Percentiles rank a stretch among this genome's conserved stretches.
Evolutionary conservation across 1,284 basidiomycete species (phyloP).

Genomic region (Cryptococcus sp.): DNA sequence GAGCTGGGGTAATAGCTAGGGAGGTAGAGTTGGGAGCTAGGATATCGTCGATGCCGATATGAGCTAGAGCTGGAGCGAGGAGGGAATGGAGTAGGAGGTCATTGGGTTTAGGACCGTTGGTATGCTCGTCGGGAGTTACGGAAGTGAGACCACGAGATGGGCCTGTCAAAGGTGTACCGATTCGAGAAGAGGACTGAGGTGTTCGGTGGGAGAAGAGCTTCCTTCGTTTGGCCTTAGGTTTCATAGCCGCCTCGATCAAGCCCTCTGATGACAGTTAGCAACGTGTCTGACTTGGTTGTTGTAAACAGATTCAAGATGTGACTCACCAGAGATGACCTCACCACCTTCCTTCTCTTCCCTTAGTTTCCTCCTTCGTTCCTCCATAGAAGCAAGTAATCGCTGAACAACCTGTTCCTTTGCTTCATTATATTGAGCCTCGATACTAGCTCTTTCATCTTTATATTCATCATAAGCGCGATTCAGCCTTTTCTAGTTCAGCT

Average conservation of each 20-base stretch:
- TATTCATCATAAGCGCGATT: conserved; percentile 30
- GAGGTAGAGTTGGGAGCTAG: conserved; percentile 38
- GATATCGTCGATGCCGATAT: conserved; percentile 43
- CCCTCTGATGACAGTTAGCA: conserved; percentile 38
- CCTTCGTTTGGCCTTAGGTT: conserved; percentile 34
- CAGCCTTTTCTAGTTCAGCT: too few relatives aligned
- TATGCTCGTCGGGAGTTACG: conserved; percentile 2
- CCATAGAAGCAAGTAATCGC: conserved; percentile 49
- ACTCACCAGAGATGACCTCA: conserved; percentile 50
- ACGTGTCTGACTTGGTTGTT: neutral
- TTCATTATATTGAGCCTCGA: conserved; percentile 51
- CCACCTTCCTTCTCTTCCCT: conserved; percentile 54
- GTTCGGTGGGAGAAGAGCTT: conserved; percentile 25
- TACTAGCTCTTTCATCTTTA: conserved; percentile 50
- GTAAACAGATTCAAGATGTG: neutral
- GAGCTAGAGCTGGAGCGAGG: conserved; percentile 35
- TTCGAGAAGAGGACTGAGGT: conserved; percentile 11
- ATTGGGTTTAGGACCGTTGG: conserved; percentile 25
- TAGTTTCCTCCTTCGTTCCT: conserved; percentile 51
- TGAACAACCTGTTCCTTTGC: conserved; percentile 47
- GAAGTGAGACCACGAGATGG: neutral
- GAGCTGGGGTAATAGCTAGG: conserved; percentile 38
- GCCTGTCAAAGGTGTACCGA: conserved; percentile 4
- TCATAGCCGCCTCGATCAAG: conserved; percentile 39
- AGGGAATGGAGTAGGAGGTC: conserved; percentile 37